Base-by-base conservation (phyloP, 2,329 filamentous ascomycete genomes). In the Cladosporium sp. region DNA sequence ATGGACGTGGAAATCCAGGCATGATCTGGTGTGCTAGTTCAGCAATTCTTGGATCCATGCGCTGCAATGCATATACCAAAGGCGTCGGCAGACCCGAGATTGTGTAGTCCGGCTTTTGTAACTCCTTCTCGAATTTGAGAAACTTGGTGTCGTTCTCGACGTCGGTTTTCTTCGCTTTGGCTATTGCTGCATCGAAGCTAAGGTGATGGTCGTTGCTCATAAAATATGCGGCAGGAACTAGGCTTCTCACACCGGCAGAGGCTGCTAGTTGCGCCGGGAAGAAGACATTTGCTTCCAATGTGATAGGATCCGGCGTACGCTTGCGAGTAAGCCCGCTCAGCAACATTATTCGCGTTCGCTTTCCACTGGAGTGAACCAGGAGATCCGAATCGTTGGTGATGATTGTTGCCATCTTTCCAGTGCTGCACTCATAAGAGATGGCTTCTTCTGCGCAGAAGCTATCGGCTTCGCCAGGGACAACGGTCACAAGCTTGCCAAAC, bases 321-420 rank as follows among this genome's bases (percentile, higher is more conserved):
- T 18, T 43, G 20, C 47, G 39, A 11, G 39, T 36, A n/a, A 50
- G 32, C n/a, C 47, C 22, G 4, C 38, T 30, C 11, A 95, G 78
- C 50, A 92, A 84, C 0, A 83, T 72, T 0, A 95, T 81, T 1
- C 75, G 72, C 0, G 85, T 85, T 1, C 75, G 55, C 0, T 62
- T 42, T 0, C 83, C 84, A 7, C 92, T 74, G 51, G 88, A 78
- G 62, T 91, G 84, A 0, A 92, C 76, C 0, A 95, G 72, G 7
- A 96, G 75, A 62, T 97, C 92, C 0, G 90, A 94, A 61, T 97
- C 92, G n/a, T 82, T 84, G 0, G 89, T 94, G 6, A 96, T 68
- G 22, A 83, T 72, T 12, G 89, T 77, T 9, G 62, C 55, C 2
- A 35, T 51, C 7, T 30, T 38, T 8, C 25, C 39, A 4, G 43